Evolutionary conservation across 768 basidiomycete species (phyloP), one percentile per base, ranked within the genome.

Genomic region (Thelephora aurantiotincta): DNA sequence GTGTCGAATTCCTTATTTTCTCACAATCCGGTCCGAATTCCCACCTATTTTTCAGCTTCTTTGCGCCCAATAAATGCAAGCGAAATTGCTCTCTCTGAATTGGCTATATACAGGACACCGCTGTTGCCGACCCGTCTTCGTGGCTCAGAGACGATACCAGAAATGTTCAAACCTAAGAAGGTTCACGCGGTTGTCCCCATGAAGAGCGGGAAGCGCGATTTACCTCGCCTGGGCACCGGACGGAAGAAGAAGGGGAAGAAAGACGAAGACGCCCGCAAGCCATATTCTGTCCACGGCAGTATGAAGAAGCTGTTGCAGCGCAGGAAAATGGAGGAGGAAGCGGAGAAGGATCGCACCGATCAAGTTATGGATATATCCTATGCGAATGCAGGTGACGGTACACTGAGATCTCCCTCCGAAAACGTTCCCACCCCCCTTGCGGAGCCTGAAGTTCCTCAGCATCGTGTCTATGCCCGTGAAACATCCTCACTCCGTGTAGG

Each of bases 81-180:
- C 16, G 80, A 85, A 63, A 70, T 72, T 49, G 78, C 78, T 13
- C 67, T 88, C 5, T 77, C 80, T 37, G 79, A 82, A 54, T 65
- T 85, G 41, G 83, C 87, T 52, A 70, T 82, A 26, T 88, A 86
- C 67, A 82, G 80, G 63, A 88, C 82, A 1, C 85, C 85, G 5
- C 70, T 88, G 41, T 55, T 86, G 13, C 82, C 85, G 11, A 77
- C 80, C n/a, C 70, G 71, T 16, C 60, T 67, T 35, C 72, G 75
- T 16, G 68, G 55, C 20, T 60, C 71, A 6, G 59, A 66, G 5
- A 63, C 63, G 3, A 63, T 73, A 35, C 77, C 80, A 5, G 77
- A 81, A 50, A 72, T 83, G 64, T 84, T 86, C 64, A 68, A 75
- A 52, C 68, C 76, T 5, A 69, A 66, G 51, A 67, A 67, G 55